Evolutionary conservation across 345 rosid genomes (phyloP).

Genomic region (Salix exigua): DNA sequence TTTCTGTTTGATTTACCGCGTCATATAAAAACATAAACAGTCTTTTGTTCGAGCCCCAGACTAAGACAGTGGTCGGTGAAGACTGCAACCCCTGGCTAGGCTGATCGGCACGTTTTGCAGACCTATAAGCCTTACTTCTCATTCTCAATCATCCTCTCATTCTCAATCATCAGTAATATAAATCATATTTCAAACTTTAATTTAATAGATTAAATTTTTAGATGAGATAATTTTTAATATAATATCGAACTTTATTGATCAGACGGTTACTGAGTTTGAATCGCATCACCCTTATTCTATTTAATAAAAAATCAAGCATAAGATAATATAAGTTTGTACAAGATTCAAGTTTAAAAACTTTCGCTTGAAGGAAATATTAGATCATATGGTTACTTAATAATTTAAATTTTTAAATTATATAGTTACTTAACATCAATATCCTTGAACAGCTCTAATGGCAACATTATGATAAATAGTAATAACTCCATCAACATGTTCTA

Average conservation of each 20-base stretch:
- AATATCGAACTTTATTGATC: too few relatives aligned
- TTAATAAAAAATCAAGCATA: too few relatives aligned
- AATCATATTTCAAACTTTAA: too few relatives aligned
- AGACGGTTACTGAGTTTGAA: fast-evolving
- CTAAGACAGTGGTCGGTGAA: neutral
- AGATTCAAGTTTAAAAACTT: too few relatives aligned
- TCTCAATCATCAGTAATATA: neutral
- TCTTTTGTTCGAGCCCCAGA: neutral
- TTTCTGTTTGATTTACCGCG: too few relatives aligned
- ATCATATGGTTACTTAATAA: too few relatives aligned
- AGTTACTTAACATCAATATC: neutral
- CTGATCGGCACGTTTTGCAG: neutral
- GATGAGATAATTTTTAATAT: too few relatives aligned
- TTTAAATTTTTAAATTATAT: too few relatives aligned
- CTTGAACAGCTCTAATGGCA: neutral
- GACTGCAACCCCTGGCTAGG: neutral
- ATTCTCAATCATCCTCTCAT: neutral
- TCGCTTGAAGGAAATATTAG: fast-evolving
- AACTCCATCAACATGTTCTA: neutral
- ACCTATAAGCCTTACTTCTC: neutral
- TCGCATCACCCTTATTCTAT: fast-evolving
- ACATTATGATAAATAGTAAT: neutral
- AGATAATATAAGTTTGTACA: too few relatives aligned
- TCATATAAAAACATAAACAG: too few relatives aligned
- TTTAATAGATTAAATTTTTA: too few relatives aligned